These are phyloP conservation scores for Candida loeiensis DNA, from an alignment of 805 yeast genomes.

Conservation along the genomic window DNA sequence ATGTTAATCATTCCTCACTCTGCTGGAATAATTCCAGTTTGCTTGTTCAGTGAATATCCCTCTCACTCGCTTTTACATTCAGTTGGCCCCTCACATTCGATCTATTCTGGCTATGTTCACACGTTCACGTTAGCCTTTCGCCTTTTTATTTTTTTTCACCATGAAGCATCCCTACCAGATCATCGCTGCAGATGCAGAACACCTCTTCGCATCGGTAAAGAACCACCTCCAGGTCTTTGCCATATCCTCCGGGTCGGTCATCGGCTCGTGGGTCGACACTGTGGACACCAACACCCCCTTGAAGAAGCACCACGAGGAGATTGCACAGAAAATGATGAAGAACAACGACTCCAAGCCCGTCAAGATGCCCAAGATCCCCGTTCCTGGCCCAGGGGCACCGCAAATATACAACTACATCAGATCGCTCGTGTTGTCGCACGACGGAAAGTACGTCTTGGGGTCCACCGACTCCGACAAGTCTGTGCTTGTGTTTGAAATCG, in stretches of 20 bases:
- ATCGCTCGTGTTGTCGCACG: constrained; percentile 52
- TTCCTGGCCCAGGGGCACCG: constrained; percentile 29
- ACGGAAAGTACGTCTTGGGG: constrained; percentile 51
- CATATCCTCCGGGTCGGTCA: constrained; percentile 31
- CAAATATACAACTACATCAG: constrained; percentile 58
- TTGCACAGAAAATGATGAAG: constrained; percentile 24
- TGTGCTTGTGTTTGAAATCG: constrained; percentile 54
- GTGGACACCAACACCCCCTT: constrained; percentile 11
- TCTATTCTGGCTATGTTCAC: neutral
- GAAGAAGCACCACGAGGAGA: constrained; percentile 23
- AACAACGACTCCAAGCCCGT: constrained; percentile 17
- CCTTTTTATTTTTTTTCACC: neutral
- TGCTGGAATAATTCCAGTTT: no score
- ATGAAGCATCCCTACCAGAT: constrained; percentile 76
- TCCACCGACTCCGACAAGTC: constrained; percentile 85
- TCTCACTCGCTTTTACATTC: no score
- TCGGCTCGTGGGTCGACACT: constrained; percentile 63
- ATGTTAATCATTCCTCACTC: no score
- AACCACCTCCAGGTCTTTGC: constrained; percentile 56
- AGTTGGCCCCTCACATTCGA: neutral
- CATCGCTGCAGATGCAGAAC: constrained; percentile 45
- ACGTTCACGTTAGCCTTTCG: neutral
- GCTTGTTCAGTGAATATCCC: no score
- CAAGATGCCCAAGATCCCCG: constrained; percentile 50
- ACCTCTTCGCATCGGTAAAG: constrained; percentile 55